Evolutionary conservation across 2,329 filamentous ascomycete genomes (phyloP), one percentile per base, ranked within the genome.

Genomic region (Aspergillus sp.): DNA sequence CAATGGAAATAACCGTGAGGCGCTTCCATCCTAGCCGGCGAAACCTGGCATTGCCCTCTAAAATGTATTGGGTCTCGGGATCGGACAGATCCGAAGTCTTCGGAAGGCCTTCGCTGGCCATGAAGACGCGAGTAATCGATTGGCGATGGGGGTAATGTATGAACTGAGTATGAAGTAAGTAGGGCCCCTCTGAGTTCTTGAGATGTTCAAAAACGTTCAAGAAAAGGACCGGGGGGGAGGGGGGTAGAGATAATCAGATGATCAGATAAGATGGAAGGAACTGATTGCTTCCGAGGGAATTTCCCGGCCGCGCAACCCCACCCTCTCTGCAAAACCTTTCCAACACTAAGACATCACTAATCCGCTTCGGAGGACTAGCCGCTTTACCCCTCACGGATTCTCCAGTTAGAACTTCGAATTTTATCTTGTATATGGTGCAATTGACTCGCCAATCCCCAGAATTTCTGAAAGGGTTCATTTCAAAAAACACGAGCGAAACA

Each of bases 21-120:
- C 79, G 75, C 68, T 82, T 81, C 82, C 82, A 84, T 52, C 82
- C 76, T 28, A 82, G 72, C 19, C 61, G 63, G 30, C 60, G 65
- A 43, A 65, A 68, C 32, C 59, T 65, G 10, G 54, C 54, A 30
- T 57, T 51, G 10, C 58, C 53, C 8, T 45, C n/a, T 8, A 58
- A 30, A 3, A 47, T 39, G 6, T 41, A 43, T 13, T 43, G 56
- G 9, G 32, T 58, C n/a, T 58, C 56, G 15, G 38, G 5, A n/a
- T 58, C 56, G 21, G 48, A 32, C 21, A 28, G 23, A 17, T 59
- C 52, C 56, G 53, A 30, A 17, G 10, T 28, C 21, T 49, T 60
- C 5, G 41, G 41, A 23, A 45, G 41, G 4, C 41, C 41, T 45
- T 45, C 41, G 10, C 19, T 45, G n/a, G 19, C 41, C 41, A 45